Conservation (phyloP, 306 rosid species). For the Lablab purpureus region DNA sequence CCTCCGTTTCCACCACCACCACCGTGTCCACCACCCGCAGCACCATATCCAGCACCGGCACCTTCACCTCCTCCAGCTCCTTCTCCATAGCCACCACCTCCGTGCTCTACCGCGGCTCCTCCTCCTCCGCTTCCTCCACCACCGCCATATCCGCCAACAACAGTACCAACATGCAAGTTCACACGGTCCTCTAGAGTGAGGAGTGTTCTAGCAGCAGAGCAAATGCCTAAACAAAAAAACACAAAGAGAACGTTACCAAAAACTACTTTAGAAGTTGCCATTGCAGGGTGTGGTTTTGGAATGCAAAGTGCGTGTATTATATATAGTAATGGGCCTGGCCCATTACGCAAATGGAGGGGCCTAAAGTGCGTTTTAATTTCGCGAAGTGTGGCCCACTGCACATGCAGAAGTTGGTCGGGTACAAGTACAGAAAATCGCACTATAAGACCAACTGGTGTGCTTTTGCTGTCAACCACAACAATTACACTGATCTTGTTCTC, state of each 20-base stretch:
- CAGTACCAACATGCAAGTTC: constrained; percentile 28
- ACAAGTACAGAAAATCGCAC: constrained; percentile 32
- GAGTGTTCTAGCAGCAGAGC: constrained; percentile 60
- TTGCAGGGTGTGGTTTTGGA: constrained; percentile 6
- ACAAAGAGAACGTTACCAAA: constrained; percentile 42
- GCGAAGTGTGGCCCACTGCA: constrained; percentile 38
- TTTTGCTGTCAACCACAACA: constrained; percentile 71
- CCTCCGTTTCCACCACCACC: constrained; percentile 35
- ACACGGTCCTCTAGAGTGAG: constrained; percentile 39
- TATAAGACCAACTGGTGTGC: constrained; percentile 49
- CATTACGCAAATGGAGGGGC: constrained; percentile 11
- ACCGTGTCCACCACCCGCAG: constrained; percentile 40
- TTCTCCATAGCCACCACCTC: constrained; percentile 49
- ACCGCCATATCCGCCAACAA: constrained; percentile 35
- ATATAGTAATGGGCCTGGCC: constrained; percentile 41
- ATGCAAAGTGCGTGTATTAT: constrained; percentile 23
- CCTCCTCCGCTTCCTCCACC: constrained; percentile 39
- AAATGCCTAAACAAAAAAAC: constrained; percentile 52
- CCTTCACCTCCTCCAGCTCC: constrained; percentile 58
- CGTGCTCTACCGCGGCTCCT: constrained; percentile 40
- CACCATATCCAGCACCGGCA: constrained; percentile 50
- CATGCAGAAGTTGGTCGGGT: constrained; percentile 52
- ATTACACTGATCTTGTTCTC: constrained; percentile 31
- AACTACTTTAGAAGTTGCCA: constrained; percentile 49
- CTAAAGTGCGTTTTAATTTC: constrained; percentile 28